These are phyloP conservation scores for Colletotrichum spaethianum DNA, from an alignment of 2,329 filamentous ascomycete genomes.

Conservation along the genomic window DNA sequence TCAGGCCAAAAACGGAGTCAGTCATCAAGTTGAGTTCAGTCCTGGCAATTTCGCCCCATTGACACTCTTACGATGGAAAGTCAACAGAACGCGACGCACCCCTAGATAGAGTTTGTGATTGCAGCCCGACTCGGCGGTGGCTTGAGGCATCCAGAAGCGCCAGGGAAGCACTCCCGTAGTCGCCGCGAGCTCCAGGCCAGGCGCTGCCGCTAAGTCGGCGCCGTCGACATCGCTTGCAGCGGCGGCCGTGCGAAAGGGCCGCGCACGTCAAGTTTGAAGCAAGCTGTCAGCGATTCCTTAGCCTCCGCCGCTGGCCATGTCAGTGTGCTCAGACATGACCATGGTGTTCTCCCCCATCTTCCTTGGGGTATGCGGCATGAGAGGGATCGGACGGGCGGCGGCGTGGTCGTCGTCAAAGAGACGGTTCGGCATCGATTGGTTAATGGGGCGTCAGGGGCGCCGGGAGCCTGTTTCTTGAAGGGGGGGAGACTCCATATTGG, in stretches of 20 bases:
- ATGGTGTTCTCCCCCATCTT: constrained; percentile 3
- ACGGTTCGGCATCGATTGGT: constrained; percentile 33
- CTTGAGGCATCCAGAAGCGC: constrained; percentile 18
- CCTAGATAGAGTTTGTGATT: constrained; percentile 24
- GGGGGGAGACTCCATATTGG: constrained; percentile 26
- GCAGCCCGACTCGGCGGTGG: constrained; percentile 19
- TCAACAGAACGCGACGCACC: constrained; percentile 11
- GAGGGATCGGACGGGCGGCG: constrained; percentile 19
- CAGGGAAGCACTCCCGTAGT: constrained; percentile 31
- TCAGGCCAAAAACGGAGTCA: constrained; percentile 10
- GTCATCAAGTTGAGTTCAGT: constrained; percentile 13
- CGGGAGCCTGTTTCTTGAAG: constrained; percentile 29
- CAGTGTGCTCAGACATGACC: constrained; percentile 24
- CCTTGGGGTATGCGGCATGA: neutral
- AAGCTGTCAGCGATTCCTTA: constrained; percentile 24
- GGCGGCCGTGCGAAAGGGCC: constrained; percentile 35
- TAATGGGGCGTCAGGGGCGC: constrained; percentile 24
- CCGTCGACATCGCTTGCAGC: constrained; percentile 38
- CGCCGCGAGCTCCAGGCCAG: constrained; percentile 15
- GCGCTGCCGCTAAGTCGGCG: constrained; percentile 30
- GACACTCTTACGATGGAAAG: constrained; percentile 5
- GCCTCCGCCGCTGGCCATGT: constrained; percentile 4
- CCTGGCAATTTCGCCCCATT: constrained; percentile 1
- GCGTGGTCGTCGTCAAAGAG: constrained; percentile 21
- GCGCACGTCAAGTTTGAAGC: constrained; percentile 31